These are phyloP conservation scores for Syncephalastrum racemosum DNA, from an alignment of 371 early-diverging fungal species.

Conservation along the genomic window DNA sequence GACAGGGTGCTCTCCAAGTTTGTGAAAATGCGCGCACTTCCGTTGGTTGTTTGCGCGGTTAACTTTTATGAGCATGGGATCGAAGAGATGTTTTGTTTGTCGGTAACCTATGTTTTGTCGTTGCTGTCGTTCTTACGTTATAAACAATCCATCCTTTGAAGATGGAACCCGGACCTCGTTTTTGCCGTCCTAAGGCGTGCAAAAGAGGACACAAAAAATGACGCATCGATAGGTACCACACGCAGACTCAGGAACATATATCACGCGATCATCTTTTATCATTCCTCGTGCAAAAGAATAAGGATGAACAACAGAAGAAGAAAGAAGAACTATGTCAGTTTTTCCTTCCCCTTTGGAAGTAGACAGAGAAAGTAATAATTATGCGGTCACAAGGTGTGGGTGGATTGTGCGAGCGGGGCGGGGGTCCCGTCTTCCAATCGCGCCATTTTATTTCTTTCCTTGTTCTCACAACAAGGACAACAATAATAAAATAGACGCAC, in stretches of 20 bases:
- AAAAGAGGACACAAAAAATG: no score
- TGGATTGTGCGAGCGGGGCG: slow-evolving; percentile 5
- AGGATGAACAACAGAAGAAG: not conserved
- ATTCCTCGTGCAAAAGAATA: not conserved
- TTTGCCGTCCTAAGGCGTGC: not conserved
- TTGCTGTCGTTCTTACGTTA: no score
- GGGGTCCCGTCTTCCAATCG: slow-evolving; percentile 1
- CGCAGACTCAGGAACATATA: no score
- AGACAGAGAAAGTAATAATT: not conserved
- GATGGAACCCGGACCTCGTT: not conserved
- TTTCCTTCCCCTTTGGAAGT: not conserved
- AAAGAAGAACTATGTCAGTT: not conserved
- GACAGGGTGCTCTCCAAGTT: no score
- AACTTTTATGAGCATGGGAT: no score
- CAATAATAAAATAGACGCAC: not conserved
- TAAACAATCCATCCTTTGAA: no score
- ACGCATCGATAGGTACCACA: no score
- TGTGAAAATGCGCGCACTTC: no score
- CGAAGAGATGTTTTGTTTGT: no score
- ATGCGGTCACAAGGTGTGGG: not conserved
- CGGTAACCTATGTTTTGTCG: no score
- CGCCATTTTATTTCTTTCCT: slow-evolving; percentile 1
- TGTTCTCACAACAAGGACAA: not conserved
- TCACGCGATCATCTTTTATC: not conserved
- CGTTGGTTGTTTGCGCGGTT: no score